Evolutionary conservation across 495 filamentous ascomycete genomes (phyloP).

Genomic region (Talaromyces thailandensis): DNA sequence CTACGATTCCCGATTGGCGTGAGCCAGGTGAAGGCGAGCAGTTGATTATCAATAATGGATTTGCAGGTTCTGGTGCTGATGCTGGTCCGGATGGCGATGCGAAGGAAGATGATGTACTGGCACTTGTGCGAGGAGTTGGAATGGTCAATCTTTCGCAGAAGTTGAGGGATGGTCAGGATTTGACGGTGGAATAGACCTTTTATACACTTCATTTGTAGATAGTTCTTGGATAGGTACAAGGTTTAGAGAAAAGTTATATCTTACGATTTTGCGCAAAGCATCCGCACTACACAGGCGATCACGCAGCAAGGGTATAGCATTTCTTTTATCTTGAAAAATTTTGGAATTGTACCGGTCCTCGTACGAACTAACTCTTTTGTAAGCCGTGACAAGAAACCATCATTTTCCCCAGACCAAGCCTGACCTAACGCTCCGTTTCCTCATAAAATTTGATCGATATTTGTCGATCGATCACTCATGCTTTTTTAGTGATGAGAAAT

Average conservation of each 20-base stretch:
- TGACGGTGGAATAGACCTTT: neutral
- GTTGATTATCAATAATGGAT: conserved; percentile 27
- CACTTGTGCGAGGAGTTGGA: conserved; percentile 12
- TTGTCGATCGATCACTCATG: conserved; percentile 4
- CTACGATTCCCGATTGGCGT: conserved; percentile 38
- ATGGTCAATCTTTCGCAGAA: conserved; percentile 10
- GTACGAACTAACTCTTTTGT: neutral
- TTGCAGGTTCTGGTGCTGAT: conserved; percentile 9
- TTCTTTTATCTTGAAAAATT: neutral
- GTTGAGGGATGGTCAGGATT: conserved; percentile 6
- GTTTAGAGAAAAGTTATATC: neutral
- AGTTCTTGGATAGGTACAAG: neutral
- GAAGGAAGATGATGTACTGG: conserved; percentile 7
- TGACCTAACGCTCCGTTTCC: neutral
- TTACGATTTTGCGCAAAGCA: neutral
- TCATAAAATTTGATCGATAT: neutral
- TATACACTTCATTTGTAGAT: neutral
- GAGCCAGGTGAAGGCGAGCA: conserved; percentile 25
- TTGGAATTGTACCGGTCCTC: neutral
- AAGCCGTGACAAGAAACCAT: neutral
- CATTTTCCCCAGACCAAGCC: neutral
- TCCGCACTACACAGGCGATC: neutral
- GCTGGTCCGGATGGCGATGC: neutral
- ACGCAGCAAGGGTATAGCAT: neutral
- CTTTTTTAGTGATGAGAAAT: neutral